Evolutionary conservation across 129 eudicot genomes (phyloP).

Genomic region (Flaveria ramosissima): DNA sequence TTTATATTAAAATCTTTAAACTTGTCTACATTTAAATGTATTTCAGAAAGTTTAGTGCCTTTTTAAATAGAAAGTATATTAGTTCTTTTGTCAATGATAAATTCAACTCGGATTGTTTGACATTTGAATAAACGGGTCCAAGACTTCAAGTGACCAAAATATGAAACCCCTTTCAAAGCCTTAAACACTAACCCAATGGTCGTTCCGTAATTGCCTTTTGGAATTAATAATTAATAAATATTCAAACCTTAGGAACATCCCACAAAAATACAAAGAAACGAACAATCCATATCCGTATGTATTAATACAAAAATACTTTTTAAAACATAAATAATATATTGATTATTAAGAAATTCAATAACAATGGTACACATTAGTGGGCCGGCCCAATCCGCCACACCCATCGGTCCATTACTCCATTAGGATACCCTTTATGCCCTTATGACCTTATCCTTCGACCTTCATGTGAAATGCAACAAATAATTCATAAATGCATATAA

Average conservation of each 20-base stretch:
- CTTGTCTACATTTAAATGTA: no score
- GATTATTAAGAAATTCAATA: not conserved
- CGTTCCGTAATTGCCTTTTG: not conserved
- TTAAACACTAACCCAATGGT: not conserved
- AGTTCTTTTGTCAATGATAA: not conserved
- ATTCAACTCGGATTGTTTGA: not conserved
- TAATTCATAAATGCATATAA: not conserved
- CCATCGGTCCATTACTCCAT: not conserved
- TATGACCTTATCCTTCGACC: not conserved
- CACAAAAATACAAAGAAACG: not conserved
- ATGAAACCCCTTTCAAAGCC: not conserved
- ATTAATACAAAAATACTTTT: not conserved
- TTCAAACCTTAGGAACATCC: not conserved
- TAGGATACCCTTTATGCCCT: not conserved
- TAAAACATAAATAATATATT: not conserved
- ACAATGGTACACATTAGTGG: not conserved
- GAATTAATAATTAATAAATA: not conserved
- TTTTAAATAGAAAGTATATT: no score
- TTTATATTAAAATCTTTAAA: no score
- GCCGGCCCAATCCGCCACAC: not conserved
- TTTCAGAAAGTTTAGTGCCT: no score
- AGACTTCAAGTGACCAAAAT: slow-evolving; percentile 2
- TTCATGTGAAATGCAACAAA: not conserved
- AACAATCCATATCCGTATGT: not conserved
- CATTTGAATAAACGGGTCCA: not conserved